A percentile compares a stretch with the other conserved stretches of the same genome.
These are phyloP conservation scores for Tulasnella sp. DNA, from an alignment of 768 basidiomycete genomes.

Conservation along the genomic window DNA sequence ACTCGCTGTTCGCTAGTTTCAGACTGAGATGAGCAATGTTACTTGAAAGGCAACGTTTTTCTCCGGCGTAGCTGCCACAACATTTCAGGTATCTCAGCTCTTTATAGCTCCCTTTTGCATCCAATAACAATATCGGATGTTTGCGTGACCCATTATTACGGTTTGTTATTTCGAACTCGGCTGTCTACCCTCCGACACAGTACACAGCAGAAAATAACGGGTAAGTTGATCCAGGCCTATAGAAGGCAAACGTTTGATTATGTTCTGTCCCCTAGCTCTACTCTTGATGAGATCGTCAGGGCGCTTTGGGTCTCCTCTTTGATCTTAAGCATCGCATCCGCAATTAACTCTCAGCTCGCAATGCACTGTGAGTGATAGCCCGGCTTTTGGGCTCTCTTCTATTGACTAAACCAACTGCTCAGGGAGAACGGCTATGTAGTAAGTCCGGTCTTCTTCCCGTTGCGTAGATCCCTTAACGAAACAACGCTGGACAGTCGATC, in stretches of 20 bases:
- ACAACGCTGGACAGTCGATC: constrained; percentile 1
- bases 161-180: too few species aligned
- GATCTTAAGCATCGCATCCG: constrained; percentile 28
- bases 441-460: neutral
- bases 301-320: constrained; percentile 29
- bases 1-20: neutral
- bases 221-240: neutral
- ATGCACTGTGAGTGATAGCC: constrained; percentile 21
- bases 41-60: neutral
- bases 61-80: constrained; percentile 2
- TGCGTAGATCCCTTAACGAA: neutral
- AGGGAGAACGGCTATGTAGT: constrained; percentile 30
- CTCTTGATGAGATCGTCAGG: constrained; percentile 17
- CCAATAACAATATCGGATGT: too few species aligned
- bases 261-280: neutral
- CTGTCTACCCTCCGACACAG: neutral
- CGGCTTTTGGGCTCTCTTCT: too few species aligned
- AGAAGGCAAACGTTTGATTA: too few species aligned
- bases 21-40: neutral
- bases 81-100: neutral
- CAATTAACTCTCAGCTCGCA: constrained; percentile 30
- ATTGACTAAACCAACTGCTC: too few species aligned
- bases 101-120: too few species aligned
- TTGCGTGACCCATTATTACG: too few species aligned
- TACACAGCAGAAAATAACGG: neutral